Evolutionary conservation across 2,329 filamentous ascomycete species (phyloP).

Genomic region (Ceratocystis destructans): DNA sequence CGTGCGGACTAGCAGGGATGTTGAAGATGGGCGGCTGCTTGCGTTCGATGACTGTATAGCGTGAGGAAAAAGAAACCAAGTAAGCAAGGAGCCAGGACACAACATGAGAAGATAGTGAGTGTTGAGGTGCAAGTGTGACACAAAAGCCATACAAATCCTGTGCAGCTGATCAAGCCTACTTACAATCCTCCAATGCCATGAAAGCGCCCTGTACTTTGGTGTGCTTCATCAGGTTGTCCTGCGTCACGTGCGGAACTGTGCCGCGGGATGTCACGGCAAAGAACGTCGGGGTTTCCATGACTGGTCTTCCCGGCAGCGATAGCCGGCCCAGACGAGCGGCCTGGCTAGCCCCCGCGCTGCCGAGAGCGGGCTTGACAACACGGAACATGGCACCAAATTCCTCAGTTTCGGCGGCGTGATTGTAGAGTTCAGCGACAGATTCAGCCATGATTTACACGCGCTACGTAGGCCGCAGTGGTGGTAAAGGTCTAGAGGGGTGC

Average conservation of each 20-base stretch:
- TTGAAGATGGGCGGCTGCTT: conserved; percentile 38
- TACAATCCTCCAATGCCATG: conserved; percentile 85
- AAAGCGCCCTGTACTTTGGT: conserved; percentile 58
- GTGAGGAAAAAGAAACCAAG: not conserved
- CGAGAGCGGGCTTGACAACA: conserved; percentile 31
- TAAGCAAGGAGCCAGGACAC: not conserved
- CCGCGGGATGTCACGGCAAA: conserved; percentile 71
- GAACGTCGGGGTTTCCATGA: conserved; percentile 73
- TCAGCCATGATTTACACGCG: not conserved
- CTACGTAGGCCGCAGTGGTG: not conserved
- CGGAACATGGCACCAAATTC: conserved; percentile 28
- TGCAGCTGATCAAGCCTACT: conserved; percentile 25
- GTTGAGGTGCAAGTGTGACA: not conserved
- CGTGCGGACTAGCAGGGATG: conserved; percentile 30
- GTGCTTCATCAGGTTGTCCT: conserved; percentile 60
- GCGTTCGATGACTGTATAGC: conserved; percentile 39
- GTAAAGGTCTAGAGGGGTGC: too few species aligned
- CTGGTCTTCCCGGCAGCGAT: conserved; percentile 43
- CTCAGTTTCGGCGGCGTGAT: not conserved
- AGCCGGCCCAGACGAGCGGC: conserved; percentile 56
- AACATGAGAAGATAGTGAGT: not conserved
- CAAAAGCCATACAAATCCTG: not conserved
- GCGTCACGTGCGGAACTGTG: conserved; percentile 72
- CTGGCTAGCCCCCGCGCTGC: conserved; percentile 25
- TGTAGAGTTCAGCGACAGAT: not conserved